Base-by-base conservation (phyloP, 257 asterid species). In the Solanum pimpinellifolium region DNA sequence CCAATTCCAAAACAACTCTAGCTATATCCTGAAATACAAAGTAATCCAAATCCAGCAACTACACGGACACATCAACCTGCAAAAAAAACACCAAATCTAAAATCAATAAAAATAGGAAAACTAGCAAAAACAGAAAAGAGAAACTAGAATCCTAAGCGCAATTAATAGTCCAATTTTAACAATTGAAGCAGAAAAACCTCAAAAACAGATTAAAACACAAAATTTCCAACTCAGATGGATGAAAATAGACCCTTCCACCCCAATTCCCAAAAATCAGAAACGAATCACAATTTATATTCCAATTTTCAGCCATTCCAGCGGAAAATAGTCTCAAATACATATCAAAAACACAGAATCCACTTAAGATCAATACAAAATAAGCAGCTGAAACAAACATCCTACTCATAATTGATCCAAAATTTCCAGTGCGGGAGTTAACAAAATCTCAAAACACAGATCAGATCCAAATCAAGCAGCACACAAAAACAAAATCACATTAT, bases 21-120 rank as follows among this genome's bases (percentile, higher is more conserved):
- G 41, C 81, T 85, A 86, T 44, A 86, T 89, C 88, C 42, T 33
- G n/a, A 35, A 60, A 85, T 65, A 20, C 49, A 80, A 56, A 77
- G 72, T 80, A 87, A 90, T 86, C 56, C 86, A 89, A 87, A 86
- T 86, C 91, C 89, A n/a, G 85, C 69, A 81, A 81, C 85, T 31
- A 20, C 27, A 31, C 31, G 20, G 20, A 88, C 92, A 88, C 92
- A 92, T 92, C 94, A 90, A 87, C 94, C 97, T 93, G 96, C 94
- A 93, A 90, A 15, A 35, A 35, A 25, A 29, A 85, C 86, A 29
- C 78, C 85, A 87, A 84, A 90, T 77, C 41, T 46, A 29, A 49
- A 49, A 81, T 81, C 85, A 81, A 29, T 29, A 11, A 47, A 18
- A 80, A 80, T 3, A 25, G 14, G 27, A 47, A 47, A 42, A 77